These are phyloP conservation scores for Dendrobium officinale DNA, from an alignment of 106 monocot genomes.

Conservation along the genomic window DNA sequence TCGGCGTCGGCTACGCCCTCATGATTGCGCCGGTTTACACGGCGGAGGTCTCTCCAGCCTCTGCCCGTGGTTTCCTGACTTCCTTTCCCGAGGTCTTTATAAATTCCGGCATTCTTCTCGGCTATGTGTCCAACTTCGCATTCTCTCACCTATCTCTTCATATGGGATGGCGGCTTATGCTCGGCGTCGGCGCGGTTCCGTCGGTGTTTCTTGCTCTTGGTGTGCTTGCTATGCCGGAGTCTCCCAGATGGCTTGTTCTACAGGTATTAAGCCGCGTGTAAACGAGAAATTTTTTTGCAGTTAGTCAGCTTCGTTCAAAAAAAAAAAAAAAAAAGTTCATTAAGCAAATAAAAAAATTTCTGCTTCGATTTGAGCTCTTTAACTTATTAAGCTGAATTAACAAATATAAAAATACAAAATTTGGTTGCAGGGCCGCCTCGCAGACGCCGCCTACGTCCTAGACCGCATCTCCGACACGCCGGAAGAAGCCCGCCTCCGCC, in stretches of 20 bases:
- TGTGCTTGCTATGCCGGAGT: conserved; percentile 48
- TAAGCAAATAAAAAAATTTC: no score
- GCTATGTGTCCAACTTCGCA: conserved; percentile 19
- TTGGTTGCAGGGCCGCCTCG: conserved; percentile 28
- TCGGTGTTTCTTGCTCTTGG: conserved; percentile 12
- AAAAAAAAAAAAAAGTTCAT: no score
- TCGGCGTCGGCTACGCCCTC: conserved; percentile 67
- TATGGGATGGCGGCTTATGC: conserved; percentile 20
- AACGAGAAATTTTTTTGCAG: no score
- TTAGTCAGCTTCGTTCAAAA: no score
- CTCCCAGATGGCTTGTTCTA: conserved; percentile 56
- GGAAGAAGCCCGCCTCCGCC: conserved; percentile 31
- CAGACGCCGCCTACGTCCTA: conserved; percentile 37
- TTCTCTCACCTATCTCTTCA: conserved; percentile 6
- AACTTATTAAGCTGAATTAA: no score
- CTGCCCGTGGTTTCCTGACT: conserved; percentile 29
- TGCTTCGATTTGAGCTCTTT: no score
- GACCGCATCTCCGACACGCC: conserved; percentile 30
- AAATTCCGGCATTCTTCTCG: conserved; percentile 34
- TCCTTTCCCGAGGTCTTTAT: conserved; percentile 43
- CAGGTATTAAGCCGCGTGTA: conserved; percentile 10
- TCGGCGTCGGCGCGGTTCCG: conserved; percentile 20
- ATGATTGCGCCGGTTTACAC: conserved; percentile 73
- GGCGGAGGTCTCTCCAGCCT: conserved; percentile 33
- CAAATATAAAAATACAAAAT: no score